phyloP scores from a whole-genome alignment of 129 eudicot genomes.

The Flaveria bidentis region DNA sequence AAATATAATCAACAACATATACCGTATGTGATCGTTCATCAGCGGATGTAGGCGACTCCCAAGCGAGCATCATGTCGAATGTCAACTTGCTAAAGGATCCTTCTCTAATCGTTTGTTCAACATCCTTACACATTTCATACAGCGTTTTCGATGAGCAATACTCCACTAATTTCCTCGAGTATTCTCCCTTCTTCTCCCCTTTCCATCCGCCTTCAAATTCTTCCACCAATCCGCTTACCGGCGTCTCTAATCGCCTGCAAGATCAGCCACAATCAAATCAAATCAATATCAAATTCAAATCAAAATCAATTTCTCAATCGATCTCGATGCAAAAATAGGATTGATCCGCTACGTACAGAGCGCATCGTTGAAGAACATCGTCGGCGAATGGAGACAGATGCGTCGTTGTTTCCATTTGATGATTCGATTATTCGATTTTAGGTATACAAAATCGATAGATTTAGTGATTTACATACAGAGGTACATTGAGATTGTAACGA shows the following conservation, averaged over 20 bases:
- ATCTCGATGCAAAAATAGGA: background rate
- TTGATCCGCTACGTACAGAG: conserved; percentile 36
- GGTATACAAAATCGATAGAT: background rate
- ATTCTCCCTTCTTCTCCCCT: conserved; percentile 49
- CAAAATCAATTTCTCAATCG: background rate
- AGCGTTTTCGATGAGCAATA: conserved; percentile 64
- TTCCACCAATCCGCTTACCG: conserved; percentile 46
- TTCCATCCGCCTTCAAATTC: conserved; percentile 63
- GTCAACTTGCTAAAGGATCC: conserved; percentile 70
- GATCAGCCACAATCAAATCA: background rate
- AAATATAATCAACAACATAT: background rate
- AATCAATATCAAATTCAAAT: background rate
- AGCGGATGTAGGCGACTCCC: conserved; percentile 62
- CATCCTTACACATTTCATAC: conserved; percentile 40
- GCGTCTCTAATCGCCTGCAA: conserved; percentile 51
- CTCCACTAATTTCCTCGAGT: conserved; percentile 68
- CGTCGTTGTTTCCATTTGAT: conserved; percentile 27
- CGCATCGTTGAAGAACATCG: conserved; percentile 53
- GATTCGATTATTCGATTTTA: conserved; percentile 20
- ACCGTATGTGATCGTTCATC: conserved; percentile 59
- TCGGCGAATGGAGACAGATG: conserved; percentile 48
- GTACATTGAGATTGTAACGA: background rate
- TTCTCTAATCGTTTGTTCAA: conserved; percentile 56
- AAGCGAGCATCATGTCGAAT: conserved; percentile 92
- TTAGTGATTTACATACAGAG: background rate